These are phyloP conservation scores for Hyparrhenia diplandra DNA, from an alignment of 176 grass and related monocot genomes.

Conservation along the genomic window DNA sequence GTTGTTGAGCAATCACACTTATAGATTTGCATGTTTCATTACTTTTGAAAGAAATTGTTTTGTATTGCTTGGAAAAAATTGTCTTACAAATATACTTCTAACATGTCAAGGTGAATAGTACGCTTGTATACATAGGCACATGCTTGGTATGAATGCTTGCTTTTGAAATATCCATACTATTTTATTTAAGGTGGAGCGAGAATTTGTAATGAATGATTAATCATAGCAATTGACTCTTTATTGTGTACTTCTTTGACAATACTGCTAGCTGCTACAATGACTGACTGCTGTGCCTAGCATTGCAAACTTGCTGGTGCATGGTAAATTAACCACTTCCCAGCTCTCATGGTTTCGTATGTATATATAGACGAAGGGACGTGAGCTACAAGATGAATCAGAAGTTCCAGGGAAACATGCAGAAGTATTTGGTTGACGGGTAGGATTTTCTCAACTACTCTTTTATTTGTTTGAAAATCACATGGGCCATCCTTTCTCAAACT, in stretches of 20 bases:
- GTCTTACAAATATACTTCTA: background rate
- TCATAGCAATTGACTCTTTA: background rate
- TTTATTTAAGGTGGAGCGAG: background rate
- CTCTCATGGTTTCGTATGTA: conserved; percentile 1
- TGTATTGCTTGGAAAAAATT: background rate
- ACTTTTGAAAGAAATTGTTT: no score
- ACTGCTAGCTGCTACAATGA: background rate
- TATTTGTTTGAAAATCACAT: background rate
- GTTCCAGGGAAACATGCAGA: conserved; percentile 89
- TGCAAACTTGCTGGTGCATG: background rate
- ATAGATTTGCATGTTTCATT: background rate
- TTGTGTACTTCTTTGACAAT: background rate
- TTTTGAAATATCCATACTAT: background rate
- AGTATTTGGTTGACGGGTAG: conserved; percentile 78
- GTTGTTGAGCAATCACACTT: background rate
- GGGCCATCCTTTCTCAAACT: conserved; percentile 3
- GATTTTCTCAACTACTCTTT: background rate
- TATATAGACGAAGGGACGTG: conserved; percentile 64
- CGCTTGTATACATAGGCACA: background rate
- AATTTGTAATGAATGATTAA: conserved; percentile 12
- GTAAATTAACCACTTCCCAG: background rate
- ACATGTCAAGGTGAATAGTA: background rate
- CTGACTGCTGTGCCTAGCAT: background rate
- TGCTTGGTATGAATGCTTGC: background rate
- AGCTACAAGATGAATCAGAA: conserved; percentile 87